Evolutionary conservation across 2,329 filamentous ascomycete species (phyloP).

Genomic region (Colletotrichum sp.): DNA sequence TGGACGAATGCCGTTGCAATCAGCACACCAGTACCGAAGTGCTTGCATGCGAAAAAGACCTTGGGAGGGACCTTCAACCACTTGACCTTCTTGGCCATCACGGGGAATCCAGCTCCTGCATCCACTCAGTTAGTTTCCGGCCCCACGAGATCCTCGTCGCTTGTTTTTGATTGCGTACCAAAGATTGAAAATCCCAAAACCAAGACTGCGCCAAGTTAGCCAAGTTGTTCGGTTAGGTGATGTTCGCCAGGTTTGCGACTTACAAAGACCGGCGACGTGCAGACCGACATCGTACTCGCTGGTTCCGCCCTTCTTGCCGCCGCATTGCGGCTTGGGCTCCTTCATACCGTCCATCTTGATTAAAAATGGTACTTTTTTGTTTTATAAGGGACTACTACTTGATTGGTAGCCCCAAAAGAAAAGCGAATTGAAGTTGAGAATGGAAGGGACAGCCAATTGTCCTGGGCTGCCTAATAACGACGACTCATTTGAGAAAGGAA

Average conservation of each 20-base stretch:
- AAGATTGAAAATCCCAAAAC: slow-evolving; percentile 45
- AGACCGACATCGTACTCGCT: slow-evolving; percentile 46
- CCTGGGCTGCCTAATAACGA: slow-evolving; percentile 27
- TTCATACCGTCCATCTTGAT: slow-evolving; percentile 31
- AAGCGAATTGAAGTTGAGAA: slow-evolving; percentile 25
- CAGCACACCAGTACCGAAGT: slow-evolving; percentile 74
- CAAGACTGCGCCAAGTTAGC: slow-evolving; percentile 35
- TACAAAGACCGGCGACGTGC: slow-evolving; percentile 47
- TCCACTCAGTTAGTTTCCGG: slow-evolving; percentile 12
- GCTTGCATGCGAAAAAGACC: slow-evolving; percentile 67
- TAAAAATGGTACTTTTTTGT: not conserved
- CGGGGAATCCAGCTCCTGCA: slow-evolving; percentile 55
- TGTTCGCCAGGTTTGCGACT: slow-evolving; percentile 25
- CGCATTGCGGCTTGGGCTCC: slow-evolving; percentile 43
- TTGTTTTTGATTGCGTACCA: slow-evolving; percentile 28
- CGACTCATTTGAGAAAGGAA: slow-evolving; percentile 21
- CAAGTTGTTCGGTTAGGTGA: not conserved
- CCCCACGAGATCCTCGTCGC: not conserved
- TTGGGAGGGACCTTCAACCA: slow-evolving; percentile 63
- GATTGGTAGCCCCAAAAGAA: slow-evolving; percentile 10
- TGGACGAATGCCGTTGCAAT: slow-evolving; percentile 78
- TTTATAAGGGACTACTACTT: slow-evolving; percentile 14
- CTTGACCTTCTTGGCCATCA: slow-evolving; percentile 59
- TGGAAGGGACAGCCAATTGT: slow-evolving; percentile 16
- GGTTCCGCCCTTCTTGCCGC: slow-evolving; percentile 34